These are phyloP conservation scores for Cercospora canescens DNA, from an alignment of 2,329 filamentous ascomycete genomes.

Conservation along the genomic window DNA sequence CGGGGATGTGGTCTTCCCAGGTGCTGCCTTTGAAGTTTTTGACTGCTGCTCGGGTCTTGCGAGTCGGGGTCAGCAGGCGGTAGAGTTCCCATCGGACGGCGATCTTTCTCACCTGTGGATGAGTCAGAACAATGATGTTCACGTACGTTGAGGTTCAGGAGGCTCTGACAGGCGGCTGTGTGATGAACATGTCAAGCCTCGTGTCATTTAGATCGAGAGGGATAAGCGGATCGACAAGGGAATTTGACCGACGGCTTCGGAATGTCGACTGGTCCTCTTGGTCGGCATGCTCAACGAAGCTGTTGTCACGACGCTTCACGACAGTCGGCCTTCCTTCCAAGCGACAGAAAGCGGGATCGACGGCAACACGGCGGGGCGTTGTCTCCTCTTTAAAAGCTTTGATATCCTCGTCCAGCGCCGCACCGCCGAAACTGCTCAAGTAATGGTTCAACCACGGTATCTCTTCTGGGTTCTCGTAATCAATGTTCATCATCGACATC, in stretches of 20 bases:
- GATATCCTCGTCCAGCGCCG: not conserved
- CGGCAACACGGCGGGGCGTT: not conserved
- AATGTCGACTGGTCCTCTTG: not conserved
- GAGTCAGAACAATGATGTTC: no score
- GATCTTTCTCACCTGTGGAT: not conserved
- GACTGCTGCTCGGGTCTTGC: not conserved
- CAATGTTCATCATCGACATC: not conserved
- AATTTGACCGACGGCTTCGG: not conserved
- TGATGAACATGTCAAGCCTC: not conserved
- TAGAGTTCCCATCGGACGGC: not conserved
- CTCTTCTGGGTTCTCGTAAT: not conserved
- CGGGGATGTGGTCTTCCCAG: not conserved
- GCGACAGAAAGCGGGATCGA: not conserved
- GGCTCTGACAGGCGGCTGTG: not conserved
- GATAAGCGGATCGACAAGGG: not conserved
- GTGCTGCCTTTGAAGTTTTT: not conserved
- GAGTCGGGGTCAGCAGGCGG: not conserved
- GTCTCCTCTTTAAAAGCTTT: rapidly evolving
- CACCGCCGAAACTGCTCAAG: not conserved
- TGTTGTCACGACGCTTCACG: not conserved
- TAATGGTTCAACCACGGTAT: not conserved
- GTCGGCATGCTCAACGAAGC: not conserved
- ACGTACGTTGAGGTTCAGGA: no score
- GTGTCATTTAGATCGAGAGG: not conserved
- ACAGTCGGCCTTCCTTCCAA: not conserved